Conservation (phyloP, 345 rosid species). For the Gossypium bickii region DNA sequence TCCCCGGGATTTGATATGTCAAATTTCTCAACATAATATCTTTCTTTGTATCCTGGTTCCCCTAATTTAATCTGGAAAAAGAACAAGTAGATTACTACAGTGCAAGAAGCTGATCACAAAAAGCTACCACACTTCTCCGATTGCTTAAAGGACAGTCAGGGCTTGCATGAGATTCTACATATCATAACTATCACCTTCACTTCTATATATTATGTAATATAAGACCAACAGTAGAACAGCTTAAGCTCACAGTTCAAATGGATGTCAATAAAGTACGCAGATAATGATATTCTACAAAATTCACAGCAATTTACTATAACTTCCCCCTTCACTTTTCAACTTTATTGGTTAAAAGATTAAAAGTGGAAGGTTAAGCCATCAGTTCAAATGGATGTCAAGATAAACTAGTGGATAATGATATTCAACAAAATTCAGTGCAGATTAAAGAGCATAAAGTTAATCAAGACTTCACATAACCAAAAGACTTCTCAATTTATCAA, state of each 20-base stretch:
- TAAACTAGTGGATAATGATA: not conserved
- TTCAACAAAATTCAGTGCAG: not conserved
- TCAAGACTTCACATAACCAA: not conserved
- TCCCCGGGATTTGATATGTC: constrained; percentile 51
- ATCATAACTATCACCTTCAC: not conserved
- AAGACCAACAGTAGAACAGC: not conserved
- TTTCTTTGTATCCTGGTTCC: constrained; percentile 90
- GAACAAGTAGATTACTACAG: not conserved
- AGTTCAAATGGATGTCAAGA: not conserved
- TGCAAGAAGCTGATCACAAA: constrained; percentile 2
- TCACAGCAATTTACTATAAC: not conserved
- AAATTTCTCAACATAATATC: constrained; percentile 90
- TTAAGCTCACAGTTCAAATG: constrained; percentile 3
- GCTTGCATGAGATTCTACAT: not conserved
- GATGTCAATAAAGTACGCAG: not conserved
- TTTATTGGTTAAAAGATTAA: not conserved
- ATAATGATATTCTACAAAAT: constrained; percentile 2
- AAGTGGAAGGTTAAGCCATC: not conserved
- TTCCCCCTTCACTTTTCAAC: not conserved
- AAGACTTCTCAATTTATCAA: not conserved
- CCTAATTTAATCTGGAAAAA: constrained; percentile 74
- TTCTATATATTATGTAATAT: not conserved
- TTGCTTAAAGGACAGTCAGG: not conserved
- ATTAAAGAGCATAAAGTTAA: not conserved
- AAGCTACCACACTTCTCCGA: not conserved